Evolutionary conservation across 192 early-diverging fungal species (phyloP).

Genomic region (Phycomyces nitens): DNA sequence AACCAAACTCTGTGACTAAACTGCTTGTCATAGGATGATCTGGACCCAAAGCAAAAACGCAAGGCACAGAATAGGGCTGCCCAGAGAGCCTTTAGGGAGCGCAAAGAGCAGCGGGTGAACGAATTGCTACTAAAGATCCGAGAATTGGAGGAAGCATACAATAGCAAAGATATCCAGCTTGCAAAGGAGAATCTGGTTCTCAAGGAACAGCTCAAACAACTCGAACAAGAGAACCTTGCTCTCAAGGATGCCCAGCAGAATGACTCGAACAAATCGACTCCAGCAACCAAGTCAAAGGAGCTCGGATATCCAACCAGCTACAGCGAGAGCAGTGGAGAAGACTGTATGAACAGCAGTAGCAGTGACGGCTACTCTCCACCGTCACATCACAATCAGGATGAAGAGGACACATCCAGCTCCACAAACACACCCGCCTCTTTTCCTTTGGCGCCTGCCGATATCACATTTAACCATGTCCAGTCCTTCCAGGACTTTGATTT

Average conservation of each 20-base stretch:
- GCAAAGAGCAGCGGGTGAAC: constrained; percentile 80
- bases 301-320: constrained; percentile 44
- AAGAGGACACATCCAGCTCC: constrained; percentile 9
- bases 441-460: neutral
- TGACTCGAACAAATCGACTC: no score
- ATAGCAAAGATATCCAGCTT: constrained; percentile 44
- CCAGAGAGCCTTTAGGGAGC: constrained; percentile 56
- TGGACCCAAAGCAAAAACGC: constrained; percentile 36
- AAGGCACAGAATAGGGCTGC: constrained; percentile 40
- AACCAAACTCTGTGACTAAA: neutral
- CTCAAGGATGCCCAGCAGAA: constrained; percentile 55
- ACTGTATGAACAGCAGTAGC: constrained; percentile 5
- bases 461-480: constrained; percentile 5
- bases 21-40: constrained; percentile 3
- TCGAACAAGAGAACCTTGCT: constrained; percentile 54
- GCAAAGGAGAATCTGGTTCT: constrained; percentile 48
- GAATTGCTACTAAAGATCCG: constrained; percentile 75
- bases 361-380: constrained; percentile 3
- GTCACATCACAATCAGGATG: constrained; percentile 6
- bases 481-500: neutral
- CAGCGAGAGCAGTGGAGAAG: neutral
- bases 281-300: no score
- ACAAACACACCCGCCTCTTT: neutral
- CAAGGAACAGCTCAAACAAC: constrained; percentile 48
- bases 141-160: constrained; percentile 58